Evolutionary conservation across 2,329 filamentous ascomycete genomes (phyloP), one percentile per base, ranked within the genome.

Genomic region (Penicillium olsonii): DNA sequence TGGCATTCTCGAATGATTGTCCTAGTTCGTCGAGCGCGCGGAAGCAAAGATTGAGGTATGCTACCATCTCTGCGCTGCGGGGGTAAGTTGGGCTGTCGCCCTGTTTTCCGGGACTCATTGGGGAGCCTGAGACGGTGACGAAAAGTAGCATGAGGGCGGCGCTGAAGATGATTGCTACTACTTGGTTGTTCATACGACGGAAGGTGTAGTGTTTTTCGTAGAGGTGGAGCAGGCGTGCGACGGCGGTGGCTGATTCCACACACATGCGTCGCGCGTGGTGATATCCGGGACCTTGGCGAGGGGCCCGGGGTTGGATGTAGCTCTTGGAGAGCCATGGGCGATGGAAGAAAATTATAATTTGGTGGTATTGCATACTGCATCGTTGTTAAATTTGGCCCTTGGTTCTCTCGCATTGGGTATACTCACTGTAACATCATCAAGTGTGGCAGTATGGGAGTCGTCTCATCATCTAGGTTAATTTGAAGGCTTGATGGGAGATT

Each of bases 141-240:
- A 70, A 71, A 4, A 71, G 66, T 6, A 71, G 59, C 60, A 71
- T 71, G 4, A 76, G 59, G 1, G 72, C 72, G 1, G 74, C 73
- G 12, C 70, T 73, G 56, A 74, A 75, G 12, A 74, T 72, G 15
- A 76, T 73, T n/a, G 68, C 67, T 9, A 75, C 71, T 0, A 72
- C 70, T 42, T 75, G 67, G 48, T 74, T 70, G 57, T 75, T 75
- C 59, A 74, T 71, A n/a, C 68, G 62, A 18, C 69, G 67, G 62
- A 75, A 73, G 1, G 70, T 70, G 50, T 74, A 76, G 22, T 68
- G 63, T 14, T 65, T 67, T 37, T 74, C 71, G 52, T 75, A 76
- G 5, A 71, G 60, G 15, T 67, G 64, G 12, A 76, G 65, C 0
- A 77, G 63, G 2, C 66, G 60, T n/a, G 74, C 69, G 12, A 75